Evolutionary conservation across 2,329 filamentous ascomycete genomes (phyloP).

Genomic region (Alternaria triticina): DNA sequence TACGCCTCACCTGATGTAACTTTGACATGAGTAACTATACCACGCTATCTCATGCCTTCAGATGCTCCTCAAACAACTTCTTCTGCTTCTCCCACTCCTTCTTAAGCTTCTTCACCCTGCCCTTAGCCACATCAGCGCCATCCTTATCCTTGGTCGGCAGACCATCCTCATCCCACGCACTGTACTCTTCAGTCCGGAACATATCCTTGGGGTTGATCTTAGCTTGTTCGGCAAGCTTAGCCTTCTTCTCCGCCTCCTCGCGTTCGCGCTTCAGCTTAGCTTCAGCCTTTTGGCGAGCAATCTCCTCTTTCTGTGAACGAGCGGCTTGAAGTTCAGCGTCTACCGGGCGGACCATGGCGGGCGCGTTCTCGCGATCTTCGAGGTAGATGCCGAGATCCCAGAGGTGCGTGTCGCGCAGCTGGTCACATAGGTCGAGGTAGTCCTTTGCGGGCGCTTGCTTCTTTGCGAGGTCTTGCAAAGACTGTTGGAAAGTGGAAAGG

Average conservation of each 20-base stretch:
- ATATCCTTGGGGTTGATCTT: constrained; percentile 64
- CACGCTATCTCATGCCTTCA: background rate
- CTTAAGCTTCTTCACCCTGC: constrained; percentile 76
- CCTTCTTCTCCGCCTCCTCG: constrained; percentile 64
- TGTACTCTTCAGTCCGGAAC: constrained; percentile 68
- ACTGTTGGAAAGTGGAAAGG: constrained; percentile 63
- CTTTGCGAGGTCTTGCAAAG: constrained; percentile 62
- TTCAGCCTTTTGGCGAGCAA: constrained; percentile 51
- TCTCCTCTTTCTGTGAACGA: constrained; percentile 61
- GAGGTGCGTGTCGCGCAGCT: constrained; percentile 78
- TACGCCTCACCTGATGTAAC: background rate
- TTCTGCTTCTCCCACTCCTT: constrained; percentile 94
- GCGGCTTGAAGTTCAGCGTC: constrained; percentile 62
- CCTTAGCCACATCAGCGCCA: constrained; percentile 82
- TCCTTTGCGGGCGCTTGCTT: constrained; percentile 67
- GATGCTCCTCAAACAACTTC: constrained; percentile 70
- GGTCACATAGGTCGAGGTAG: constrained; percentile 74
- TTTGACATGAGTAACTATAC: background rate
- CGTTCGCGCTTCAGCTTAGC: constrained; percentile 62
- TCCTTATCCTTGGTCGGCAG: constrained; percentile 78
- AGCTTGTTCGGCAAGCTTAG: constrained; percentile 62
- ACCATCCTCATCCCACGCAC: constrained; percentile 82
- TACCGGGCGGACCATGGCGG: constrained; percentile 76
- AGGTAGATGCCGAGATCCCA: constrained; percentile 86
- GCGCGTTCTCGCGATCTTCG: constrained; percentile 75